A percentile compares a stretch with the other conserved stretches of the same genome.
Evolutionary conservation across 2,329 filamentous ascomycete genomes (phyloP).

Genomic region (Sclerotinia nivalis): DNA sequence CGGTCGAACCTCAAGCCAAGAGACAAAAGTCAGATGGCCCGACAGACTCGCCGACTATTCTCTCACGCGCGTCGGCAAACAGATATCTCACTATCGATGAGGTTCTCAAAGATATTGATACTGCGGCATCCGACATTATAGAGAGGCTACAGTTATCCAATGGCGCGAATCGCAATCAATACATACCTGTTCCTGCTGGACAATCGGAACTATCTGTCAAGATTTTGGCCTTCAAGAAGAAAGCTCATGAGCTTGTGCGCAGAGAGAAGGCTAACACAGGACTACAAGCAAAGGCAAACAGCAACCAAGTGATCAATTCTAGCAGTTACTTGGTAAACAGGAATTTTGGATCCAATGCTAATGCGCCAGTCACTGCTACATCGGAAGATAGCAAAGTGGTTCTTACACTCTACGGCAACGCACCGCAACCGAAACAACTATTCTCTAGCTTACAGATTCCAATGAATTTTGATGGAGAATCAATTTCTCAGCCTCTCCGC

Average conservation of each 20-base stretch:
- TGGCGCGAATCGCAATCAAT: slow-evolving; percentile 34
- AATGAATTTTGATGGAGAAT: slow-evolving; percentile 42
- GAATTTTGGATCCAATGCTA: slow-evolving; percentile 27
- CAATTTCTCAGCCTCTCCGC: slow-evolving; percentile 50
- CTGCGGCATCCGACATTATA: slow-evolving; percentile 51
- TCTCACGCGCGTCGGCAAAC: slow-evolving; percentile 43
- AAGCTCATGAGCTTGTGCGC: slow-evolving; percentile 61
- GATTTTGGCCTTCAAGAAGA: slow-evolving; percentile 55
- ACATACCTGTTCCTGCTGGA: slow-evolving; percentile 28
- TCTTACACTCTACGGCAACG: slow-evolving; percentile 75
- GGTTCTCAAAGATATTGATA: slow-evolving; percentile 59
- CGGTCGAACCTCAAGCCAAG: slow-evolving; percentile 58
- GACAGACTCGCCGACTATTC: slow-evolving; percentile 47
- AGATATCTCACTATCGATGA: slow-evolving; percentile 64
- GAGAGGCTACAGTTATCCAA: slow-evolving; percentile 49
- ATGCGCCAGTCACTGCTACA: slow-evolving; percentile 41
- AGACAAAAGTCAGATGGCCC: slow-evolving; percentile 58
- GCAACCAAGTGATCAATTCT: slow-evolving; percentile 23
- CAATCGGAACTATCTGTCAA: slow-evolving; percentile 36
- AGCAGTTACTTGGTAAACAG: slow-evolving; percentile 28
- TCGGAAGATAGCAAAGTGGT: slow-evolving; percentile 57
- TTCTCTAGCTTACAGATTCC: slow-evolving; percentile 79
- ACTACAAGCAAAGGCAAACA: slow-evolving; percentile 42
- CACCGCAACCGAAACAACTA: slow-evolving; percentile 71
- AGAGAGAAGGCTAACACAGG: slow-evolving; percentile 58